Conservation (phyloP, 208 protist species). For the Tritrichomonas musculus region DNA sequence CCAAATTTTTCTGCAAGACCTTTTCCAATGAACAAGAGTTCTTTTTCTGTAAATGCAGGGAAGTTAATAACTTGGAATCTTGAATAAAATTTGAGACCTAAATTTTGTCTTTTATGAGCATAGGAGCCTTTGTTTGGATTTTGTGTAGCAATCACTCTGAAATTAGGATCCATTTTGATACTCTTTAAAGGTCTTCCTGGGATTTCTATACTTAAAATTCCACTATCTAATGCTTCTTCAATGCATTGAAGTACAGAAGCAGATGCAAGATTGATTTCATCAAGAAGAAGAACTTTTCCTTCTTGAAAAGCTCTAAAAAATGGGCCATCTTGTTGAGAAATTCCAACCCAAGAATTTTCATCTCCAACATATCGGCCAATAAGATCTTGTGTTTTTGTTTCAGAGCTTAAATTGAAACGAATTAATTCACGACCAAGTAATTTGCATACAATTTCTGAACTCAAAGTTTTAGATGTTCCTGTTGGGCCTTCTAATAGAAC, state of each 20-base stretch:
- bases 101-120: not conserved
- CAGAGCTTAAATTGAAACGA: not conserved
- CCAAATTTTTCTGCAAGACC: not conserved
- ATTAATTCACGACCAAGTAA: not conserved
- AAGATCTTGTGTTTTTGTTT: not conserved
- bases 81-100: not conserved
- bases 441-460: not conserved
- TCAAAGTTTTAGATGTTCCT: not conserved
- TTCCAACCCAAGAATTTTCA: not conserved
- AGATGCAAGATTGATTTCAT: constrained; percentile 34
- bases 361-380: not conserved
- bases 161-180: not conserved
- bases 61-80: not conserved
- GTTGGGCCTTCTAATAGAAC: not conserved
- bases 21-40: not conserved
- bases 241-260: constrained; percentile 14
- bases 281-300: not conserved
- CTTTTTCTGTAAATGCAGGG: not conserved
- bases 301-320: not conserved
- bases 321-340: not conserved
- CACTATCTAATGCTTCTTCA: constrained; percentile 29
- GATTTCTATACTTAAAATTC: not conserved
- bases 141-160: not conserved
- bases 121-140: not conserved
- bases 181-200: not conserved